These are phyloP conservation scores for Sugiyamaella paludigena DNA, from an alignment of 1,139 yeast genomes.

Conservation along the genomic window DNA sequence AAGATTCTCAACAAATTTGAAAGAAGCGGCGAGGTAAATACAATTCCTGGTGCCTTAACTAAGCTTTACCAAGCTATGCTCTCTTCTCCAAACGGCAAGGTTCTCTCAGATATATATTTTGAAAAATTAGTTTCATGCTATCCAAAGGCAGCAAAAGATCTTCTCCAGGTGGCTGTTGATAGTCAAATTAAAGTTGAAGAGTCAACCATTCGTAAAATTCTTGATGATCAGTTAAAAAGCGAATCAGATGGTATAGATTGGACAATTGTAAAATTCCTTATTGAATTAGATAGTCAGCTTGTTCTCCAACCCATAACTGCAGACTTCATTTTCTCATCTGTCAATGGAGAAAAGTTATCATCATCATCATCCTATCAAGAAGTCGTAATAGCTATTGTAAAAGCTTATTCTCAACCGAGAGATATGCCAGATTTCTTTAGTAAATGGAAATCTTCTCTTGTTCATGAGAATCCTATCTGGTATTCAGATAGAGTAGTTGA, in stretches of 20 bases:
- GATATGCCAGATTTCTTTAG: slow-evolving; percentile 53
- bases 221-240: slow-evolving; percentile 6
- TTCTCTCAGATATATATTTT: slow-evolving; percentile 4
- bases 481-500: slow-evolving; percentile 15
- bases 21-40: neutral
- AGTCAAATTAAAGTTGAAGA: slow-evolving; percentile 8
- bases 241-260: slow-evolving; percentile 1
- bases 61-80: slow-evolving; percentile 4
- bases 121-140: neutral
- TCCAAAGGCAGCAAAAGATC: neutral
- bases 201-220: slow-evolving; percentile 7
- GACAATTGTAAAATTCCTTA: slow-evolving; percentile 4
- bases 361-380: slow-evolving; percentile 3
- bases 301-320: slow-evolving; percentile 3
- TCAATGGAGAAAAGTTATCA: neutral
- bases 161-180: slow-evolving; percentile 4
- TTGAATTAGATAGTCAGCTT: slow-evolving; percentile 2
- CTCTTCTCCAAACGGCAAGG: neutral
- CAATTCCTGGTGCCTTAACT: neutral
- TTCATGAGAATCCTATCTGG: slow-evolving; percentile 21
- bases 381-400: slow-evolving; percentile 36
- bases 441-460: slow-evolving; percentile 43
- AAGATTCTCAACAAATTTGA: neutral
- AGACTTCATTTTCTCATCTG: neutral
- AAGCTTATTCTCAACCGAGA: slow-evolving; percentile 45